Evolutionary conservation across 176 grass and related monocot genomes (phyloP).

Genomic region (Triticum aestivum): IWGSC_CS_RefSeq_v2.1 NC_057796.1:53514741-53515240

Average conservation of each 20-base stretch:
- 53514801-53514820: neutral
- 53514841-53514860: neutral
- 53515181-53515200: slow-evolving; percentile 43
- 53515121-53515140: slow-evolving; percentile 50
- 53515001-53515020: neutral
- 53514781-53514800: neutral
- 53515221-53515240: neutral
- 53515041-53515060: neutral
- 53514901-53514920: neutral
- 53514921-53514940: neutral
- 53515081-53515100: neutral
- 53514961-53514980: neutral
- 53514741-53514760: neutral
- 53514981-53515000: slow-evolving; percentile 15
- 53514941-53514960: neutral
- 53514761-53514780: neutral
- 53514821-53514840: neutral
- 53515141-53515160: slow-evolving; percentile 65
- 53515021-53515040: neutral
- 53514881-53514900: neutral
- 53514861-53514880: neutral
- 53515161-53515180: slow-evolving; percentile 41
- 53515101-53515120: neutral
- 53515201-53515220: slow-evolving; percentile 30
- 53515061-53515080: neutral